phyloP scores from a whole-genome alignment of 202 grass and related monocot genomes.

The Sporobolus alterniflorus region DNA sequence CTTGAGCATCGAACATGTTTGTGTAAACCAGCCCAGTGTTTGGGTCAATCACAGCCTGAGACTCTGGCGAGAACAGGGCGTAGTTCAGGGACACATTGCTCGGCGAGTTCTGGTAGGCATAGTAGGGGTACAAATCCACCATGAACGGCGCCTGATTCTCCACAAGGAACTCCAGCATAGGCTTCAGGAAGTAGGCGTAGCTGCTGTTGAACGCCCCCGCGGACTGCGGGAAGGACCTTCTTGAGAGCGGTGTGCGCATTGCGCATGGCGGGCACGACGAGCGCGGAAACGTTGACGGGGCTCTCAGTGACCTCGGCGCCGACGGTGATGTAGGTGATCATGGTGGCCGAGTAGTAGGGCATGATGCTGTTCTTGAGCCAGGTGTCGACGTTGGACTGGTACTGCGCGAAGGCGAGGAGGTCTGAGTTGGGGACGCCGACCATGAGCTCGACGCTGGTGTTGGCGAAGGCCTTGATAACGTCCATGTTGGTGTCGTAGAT shows the following conservation, averaged over 20 bases:
- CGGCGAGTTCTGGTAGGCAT: slow-evolving; percentile 83
- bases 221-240: slow-evolving; percentile 94
- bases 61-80: slow-evolving; percentile 67
- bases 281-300: slow-evolving; percentile 56
- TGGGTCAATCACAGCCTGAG: slow-evolving; percentile 78
- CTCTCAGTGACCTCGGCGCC: slow-evolving; percentile 95
- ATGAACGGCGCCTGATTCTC: slow-evolving; percentile 96
- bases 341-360: slow-evolving; percentile 87
- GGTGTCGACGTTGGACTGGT: slow-evolving; percentile 95
- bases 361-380: slow-evolving; percentile 99
- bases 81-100: slow-evolving; percentile 90
- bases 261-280: slow-evolving; percentile 92
- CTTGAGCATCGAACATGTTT: slow-evolving; percentile 95
- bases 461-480: slow-evolving; percentile 92
- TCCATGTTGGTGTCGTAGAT: slow-evolving; percentile 96
- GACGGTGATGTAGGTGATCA: slow-evolving; percentile 87
- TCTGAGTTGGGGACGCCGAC: slow-evolving; percentile 94
- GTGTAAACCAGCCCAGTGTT: slow-evolving; percentile 93
- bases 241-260: slow-evolving; percentile 84
- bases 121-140: slow-evolving; percentile 96
- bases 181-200: slow-evolving; percentile 88
- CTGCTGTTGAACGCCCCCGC: slow-evolving; percentile 94
- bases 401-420: slow-evolving; percentile 93
- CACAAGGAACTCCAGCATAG: slow-evolving; percentile 93
- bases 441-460: slow-evolving; percentile 94